These are phyloP conservation scores for Benincasa hispida DNA, from an alignment of 306 rosid genomes.

Conservation along the genomic window DNA sequence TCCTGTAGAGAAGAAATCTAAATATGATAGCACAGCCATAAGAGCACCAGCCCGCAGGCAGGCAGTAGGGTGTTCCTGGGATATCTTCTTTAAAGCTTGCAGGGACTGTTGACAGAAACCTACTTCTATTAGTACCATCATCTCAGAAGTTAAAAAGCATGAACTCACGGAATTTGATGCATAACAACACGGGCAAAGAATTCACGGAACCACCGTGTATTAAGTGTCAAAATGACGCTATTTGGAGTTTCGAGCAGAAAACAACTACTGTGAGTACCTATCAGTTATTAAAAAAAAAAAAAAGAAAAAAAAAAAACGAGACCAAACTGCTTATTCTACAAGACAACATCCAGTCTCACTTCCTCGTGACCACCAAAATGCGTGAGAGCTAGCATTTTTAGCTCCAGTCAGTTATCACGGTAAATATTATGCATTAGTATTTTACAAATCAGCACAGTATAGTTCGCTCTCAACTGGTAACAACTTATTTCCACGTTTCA, in stretches of 20 bases:
- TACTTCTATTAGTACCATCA: conserved; percentile 24
- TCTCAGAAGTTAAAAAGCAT: neutral
- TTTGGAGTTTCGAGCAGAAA: neutral
- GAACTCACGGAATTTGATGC: neutral
- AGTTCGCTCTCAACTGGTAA: neutral
- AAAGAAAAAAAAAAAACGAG: neutral
- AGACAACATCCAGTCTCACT: neutral
- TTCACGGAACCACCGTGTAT: neutral
- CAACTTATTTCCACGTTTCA: neutral
- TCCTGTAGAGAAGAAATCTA: conserved; percentile 95
- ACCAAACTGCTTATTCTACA: neutral
- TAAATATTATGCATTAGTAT: neutral
- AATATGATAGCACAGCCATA: conserved; percentile 96
- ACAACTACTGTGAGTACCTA: neutral
- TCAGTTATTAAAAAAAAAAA: neutral
- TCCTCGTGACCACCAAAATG: neutral
- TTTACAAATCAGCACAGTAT: neutral
- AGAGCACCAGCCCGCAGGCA: conserved; percentile 99
- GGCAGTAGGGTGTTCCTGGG: conserved; percentile 98
- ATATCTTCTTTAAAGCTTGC: conserved; percentile 96
- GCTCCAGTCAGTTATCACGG: neutral
- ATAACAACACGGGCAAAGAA: neutral
- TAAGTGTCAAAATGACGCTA: neutral
- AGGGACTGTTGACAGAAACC: conserved; percentile 62
- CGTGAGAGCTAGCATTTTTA: neutral